These are phyloP conservation scores for Melampsora americana DNA, from an alignment of 1,284 basidiomycete genomes.

Conservation along the genomic window DNA sequence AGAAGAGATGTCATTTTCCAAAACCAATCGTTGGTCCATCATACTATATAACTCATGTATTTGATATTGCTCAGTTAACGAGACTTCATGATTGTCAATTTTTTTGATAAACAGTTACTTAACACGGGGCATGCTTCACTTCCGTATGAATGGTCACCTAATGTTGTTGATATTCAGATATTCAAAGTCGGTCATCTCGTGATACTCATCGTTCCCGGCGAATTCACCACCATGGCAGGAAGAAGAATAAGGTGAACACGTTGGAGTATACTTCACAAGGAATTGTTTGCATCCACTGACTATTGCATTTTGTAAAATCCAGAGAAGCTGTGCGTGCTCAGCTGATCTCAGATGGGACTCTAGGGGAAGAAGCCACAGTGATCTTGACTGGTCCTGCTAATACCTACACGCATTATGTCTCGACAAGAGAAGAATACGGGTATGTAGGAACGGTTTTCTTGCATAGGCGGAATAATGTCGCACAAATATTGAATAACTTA, in stretches of 20 bases:
- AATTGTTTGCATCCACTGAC: not conserved
- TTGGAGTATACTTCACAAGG: not conserved
- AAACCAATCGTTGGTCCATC: constrained; percentile 69
- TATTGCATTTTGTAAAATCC: not conserved
- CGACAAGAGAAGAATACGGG: constrained; percentile 37
- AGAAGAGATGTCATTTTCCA: constrained; percentile 71
- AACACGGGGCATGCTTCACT: constrained; percentile 50
- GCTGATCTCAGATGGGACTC: constrained; percentile 64
- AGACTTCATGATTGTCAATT: not conserved
- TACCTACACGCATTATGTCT: constrained; percentile 71
- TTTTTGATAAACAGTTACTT: constrained; percentile 29
- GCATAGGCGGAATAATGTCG: not conserved
- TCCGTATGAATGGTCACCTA: constrained; percentile 74
- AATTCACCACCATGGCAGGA: constrained; percentile 63
- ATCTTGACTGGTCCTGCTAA: constrained; percentile 75
- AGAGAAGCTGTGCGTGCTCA: constrained; percentile 65
- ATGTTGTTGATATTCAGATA: constrained; percentile 73
- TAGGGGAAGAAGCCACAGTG: constrained; percentile 64
- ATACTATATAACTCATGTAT: not conserved
- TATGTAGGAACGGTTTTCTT: not conserved
- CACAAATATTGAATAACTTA: not conserved
- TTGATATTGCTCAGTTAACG: not conserved
- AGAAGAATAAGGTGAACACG: constrained; percentile 56
- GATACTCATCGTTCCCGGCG: constrained; percentile 71
- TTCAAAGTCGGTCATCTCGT: constrained; percentile 74